Base-by-base conservation (phyloP, 371 early-diverging fungal species). In the Phascolomyces articulosus region DNA sequence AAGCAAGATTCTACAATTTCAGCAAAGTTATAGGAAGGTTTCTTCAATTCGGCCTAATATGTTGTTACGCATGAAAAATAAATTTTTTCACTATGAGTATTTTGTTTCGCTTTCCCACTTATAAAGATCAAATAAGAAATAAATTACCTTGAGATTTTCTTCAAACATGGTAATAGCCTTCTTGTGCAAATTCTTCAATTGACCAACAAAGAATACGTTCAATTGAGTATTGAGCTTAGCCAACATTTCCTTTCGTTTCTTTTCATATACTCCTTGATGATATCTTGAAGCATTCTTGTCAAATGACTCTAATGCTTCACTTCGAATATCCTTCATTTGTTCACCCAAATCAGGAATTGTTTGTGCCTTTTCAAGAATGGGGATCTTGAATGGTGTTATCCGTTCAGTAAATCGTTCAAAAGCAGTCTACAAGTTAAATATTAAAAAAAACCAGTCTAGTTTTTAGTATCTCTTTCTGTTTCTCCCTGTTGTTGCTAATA, bases 211-310 rank as follows among this genome's bases (percentile, higher is more conserved):
- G 53, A 87, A 86, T 4, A 91, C 86, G 55, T 92, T 87, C 49
- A 97, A 82, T 60, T 88, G 87, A 6, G 90, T 83, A 63, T 93
- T 86, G 68, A 96, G 84, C 66, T 91, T 91, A 54, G 74, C 79
- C 56, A 89, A 66, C 79, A 96, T 88, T 16, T 96, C 97, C 0
- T 44, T 51, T 28, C 96, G 90, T 82, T 96, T 96, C 64, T 89
- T 90, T 60, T 88, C 72, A 75, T 95, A 98, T 20, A 97, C 97
- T 2, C 83, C 90, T n/a, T 86, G 69, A 65, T 95, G 90, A 71
- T 98, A 98, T 54, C 99, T 87, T 11, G 91, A 89, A 0, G 96
- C 99, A 58, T 91, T 92, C 65, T 86, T 89, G 70, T 97, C 97
- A 72, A 97, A 98, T 2, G 82, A 73, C 6, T 74, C 72, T 24